These are phyloP conservation scores for Boletus edulis DNA, from an alignment of 768 basidiomycete species.

Conservation along the genomic window DNA sequence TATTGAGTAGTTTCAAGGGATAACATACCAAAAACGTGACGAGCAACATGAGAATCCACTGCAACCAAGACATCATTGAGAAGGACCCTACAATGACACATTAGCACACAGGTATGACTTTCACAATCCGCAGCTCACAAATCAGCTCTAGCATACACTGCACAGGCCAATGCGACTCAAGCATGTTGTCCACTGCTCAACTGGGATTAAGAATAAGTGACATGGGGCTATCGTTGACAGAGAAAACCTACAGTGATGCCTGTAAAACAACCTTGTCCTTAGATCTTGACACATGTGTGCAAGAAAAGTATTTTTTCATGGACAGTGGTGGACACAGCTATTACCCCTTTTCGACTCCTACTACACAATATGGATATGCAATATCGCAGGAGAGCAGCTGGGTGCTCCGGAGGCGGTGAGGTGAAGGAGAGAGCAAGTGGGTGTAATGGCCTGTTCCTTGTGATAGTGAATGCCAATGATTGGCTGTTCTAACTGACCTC, in stretches of 20 bases:
- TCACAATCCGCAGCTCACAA: conserved; percentile 44
- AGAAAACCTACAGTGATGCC: conserved; percentile 53
- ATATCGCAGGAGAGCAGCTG: too few relatives aligned
- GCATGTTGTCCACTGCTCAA: conserved; percentile 85
- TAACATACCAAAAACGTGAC: conserved; percentile 71
- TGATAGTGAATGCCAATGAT: too few relatives aligned
- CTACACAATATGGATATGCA: too few relatives aligned
- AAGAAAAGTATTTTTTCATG: too few relatives aligned
- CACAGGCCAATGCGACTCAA: conserved; percentile 79
- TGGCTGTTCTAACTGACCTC: too few relatives aligned
- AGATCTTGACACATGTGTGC: not conserved
- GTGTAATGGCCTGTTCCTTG: too few relatives aligned
- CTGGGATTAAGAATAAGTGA: conserved; percentile 33
- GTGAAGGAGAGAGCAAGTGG: too few relatives aligned
- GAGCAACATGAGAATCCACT: conserved; percentile 81
- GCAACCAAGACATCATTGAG: conserved; percentile 90
- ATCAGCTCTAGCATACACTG: conserved; percentile 90
- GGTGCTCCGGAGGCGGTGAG: too few relatives aligned
- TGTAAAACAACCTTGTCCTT: conserved; percentile 12
- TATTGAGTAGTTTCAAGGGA: not conserved
- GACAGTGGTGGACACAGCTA: too few relatives aligned
- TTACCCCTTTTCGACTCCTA: too few relatives aligned
- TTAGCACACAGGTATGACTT: not conserved
- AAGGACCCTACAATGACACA: conserved; percentile 48
- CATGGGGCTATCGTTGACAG: not conserved